Evolutionary conservation across 108 stramenopile species (phyloP), one percentile per base, ranked within the genome.

Genomic region (Cyclotella atomus): DNA sequence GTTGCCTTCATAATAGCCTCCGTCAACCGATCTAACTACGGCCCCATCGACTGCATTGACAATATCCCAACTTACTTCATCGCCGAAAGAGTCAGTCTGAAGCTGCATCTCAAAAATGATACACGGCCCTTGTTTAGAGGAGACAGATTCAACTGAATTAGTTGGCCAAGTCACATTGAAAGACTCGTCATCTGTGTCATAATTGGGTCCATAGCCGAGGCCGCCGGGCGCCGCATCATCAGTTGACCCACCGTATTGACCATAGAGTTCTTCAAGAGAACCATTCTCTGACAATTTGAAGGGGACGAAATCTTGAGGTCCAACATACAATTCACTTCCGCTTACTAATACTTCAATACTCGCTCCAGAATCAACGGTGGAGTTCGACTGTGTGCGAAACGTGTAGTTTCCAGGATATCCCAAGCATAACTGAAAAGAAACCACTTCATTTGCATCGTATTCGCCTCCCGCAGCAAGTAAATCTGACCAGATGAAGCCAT

Each of bases 401-500:
- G 9, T 28, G 23, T 61, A 61, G 2, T 38, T 61, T 21, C 60
- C 60, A 41, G 60, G 60, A 41, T 61, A 61, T 23, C 23, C 23
- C 36, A 61, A 61, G 23, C 60, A 61, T 38, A 61, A 19, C 41
- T 61, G 60, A 41, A 61, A 61, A 23, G 34, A 2, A 5, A 61
- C 25, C 23, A 24, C 28, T 2, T 38, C 60, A 24, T 41, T 61
- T 1, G 60, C 25, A 14, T 44, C 36, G 28, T 61, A 61, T 41
- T 61, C 36, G 7, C 60, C 60, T 43, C 60, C 60, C 9, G 60
- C 60, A 24, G 60, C 36, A 61, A 61, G 38, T 38, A 61, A 61
- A 2, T 20, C 32, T 27, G 54, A 27, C 54, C 24, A 25, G 24
- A 5, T 10, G 20, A 32, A 57, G 29, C 32, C 56, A 57, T 61